Evolutionary conservation across 2,329 filamentous ascomycete genomes (phyloP).

Genomic region (Coleophoma cylindrospora): DNA sequence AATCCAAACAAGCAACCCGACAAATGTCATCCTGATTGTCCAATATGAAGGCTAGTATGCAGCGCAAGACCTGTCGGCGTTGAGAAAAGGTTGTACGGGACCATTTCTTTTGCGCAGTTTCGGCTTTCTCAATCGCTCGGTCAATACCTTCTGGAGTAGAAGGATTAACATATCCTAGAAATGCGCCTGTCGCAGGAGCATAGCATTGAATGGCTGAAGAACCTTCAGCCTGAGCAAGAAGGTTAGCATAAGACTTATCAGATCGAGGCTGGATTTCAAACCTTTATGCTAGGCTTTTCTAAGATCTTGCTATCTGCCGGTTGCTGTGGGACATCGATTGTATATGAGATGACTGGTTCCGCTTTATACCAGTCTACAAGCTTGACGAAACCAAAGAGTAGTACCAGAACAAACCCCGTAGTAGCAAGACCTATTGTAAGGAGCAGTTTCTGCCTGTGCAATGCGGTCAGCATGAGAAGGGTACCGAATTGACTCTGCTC

Average conservation of each 20-base stretch:
- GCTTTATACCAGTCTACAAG: slow-evolving; percentile 17
- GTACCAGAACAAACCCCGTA: slow-evolving; percentile 12
- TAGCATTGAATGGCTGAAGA: slow-evolving; percentile 75
- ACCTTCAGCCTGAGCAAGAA: slow-evolving; percentile 42
- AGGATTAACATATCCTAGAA: slow-evolving; percentile 75
- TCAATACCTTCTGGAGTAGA: slow-evolving; percentile 75
- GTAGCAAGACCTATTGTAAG: slow-evolving; percentile 12
- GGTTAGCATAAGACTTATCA: slow-evolving; percentile 9
- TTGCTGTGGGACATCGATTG: slow-evolving; percentile 56
- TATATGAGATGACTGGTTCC: slow-evolving; percentile 50
- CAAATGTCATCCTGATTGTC: slow-evolving; percentile 88
- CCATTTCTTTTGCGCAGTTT: slow-evolving; percentile 74
- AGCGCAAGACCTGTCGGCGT: slow-evolving; percentile 72
- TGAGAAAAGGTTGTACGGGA: slow-evolving; percentile 70
- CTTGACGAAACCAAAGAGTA: slow-evolving; percentile 15
- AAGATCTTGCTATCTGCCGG: slow-evolving; percentile 53
- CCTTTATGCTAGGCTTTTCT: slow-evolving; percentile 56
- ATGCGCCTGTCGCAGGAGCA: slow-evolving; percentile 81
- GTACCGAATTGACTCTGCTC: background rate
- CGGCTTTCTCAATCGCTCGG: slow-evolving; percentile 67
- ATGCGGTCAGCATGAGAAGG: slow-evolving; percentile 5
- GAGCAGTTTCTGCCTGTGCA: slow-evolving; percentile 15
- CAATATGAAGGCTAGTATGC: slow-evolving; percentile 76
- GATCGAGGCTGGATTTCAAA: slow-evolving; percentile 17
- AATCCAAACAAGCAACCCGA: slow-evolving; percentile 80